Conservation (phyloP, 768 basidiomycete genomes). For the Hebeloma cylindrosporum region DNA sequence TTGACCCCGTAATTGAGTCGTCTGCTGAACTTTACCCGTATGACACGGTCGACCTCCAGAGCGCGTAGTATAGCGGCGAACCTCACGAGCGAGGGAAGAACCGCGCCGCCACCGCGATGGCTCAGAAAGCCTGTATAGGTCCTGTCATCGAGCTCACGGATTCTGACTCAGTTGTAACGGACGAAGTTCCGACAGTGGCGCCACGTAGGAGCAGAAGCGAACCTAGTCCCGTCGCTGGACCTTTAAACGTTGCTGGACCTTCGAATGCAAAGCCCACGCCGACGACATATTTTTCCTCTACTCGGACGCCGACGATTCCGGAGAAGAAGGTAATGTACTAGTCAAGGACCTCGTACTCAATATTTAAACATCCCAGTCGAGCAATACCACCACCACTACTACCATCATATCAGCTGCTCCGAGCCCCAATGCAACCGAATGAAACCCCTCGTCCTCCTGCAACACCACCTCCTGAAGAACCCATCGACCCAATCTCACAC, state of each 20-base stretch:
- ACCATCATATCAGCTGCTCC: not conserved
- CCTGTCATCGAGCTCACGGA: constrained; percentile 53
- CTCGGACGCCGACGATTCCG: no score
- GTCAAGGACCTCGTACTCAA: constrained; percentile 5
- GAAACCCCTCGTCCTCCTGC: constrained; percentile 7
- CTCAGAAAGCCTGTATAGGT: constrained; percentile 12
- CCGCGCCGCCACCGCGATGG: not conserved
- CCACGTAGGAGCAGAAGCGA: not conserved
- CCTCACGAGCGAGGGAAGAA: not conserved
- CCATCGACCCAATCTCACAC: constrained; percentile 18
- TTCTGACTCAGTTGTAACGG: constrained; percentile 40
- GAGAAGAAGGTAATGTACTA: not conserved
- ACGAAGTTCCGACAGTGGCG: not conserved
- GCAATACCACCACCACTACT: not conserved
- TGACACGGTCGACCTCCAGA: not conserved
- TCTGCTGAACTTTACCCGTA: constrained; percentile 11
- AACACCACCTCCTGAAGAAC: constrained; percentile 6
- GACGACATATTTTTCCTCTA: no score
- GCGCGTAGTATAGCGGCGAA: not conserved
- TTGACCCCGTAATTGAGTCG: constrained; percentile 14
- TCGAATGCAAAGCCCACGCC: no score
- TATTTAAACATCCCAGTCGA: constrained; percentile 2
- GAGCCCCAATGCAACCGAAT: constrained; percentile 6
- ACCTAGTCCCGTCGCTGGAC: constrained; percentile 1
- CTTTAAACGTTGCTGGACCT: no score